A percentile compares a stretch with the other conserved stretches of the same genome.
Conservation (phyloP, 345 rosid species). For the Cardamine resedifolia region DNA sequence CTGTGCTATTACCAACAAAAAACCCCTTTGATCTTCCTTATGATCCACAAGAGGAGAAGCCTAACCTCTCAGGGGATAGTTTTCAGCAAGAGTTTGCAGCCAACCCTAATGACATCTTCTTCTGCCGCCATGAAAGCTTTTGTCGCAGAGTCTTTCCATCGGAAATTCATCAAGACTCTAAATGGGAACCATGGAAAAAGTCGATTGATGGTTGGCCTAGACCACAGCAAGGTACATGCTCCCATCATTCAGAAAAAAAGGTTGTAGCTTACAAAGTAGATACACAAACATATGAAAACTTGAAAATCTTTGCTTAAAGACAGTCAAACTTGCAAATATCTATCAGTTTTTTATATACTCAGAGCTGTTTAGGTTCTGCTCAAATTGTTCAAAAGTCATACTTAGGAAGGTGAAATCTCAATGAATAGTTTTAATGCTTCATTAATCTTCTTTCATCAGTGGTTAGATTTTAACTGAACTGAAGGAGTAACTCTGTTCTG, state of each 20-base stretch:
- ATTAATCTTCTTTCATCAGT: too few relatives aligned
- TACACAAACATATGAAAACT: neutral
- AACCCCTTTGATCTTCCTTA: constrained; percentile 83
- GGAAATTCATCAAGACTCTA: constrained; percentile 32
- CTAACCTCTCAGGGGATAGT: constrained; percentile 59
- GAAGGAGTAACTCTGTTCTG: too few relatives aligned
- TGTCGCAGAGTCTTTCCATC: constrained; percentile 28
- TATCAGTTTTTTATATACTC: too few relatives aligned
- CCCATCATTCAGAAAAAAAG: neutral
- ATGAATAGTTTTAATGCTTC: neutral
- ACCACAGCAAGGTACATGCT: constrained; percentile 20
- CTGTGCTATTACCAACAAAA: constrained; percentile 50
- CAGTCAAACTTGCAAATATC: neutral
- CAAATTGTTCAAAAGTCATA: neutral
- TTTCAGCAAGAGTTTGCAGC: constrained; percentile 60
- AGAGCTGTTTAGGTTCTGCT: neutral
- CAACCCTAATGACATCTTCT: constrained; percentile 48
- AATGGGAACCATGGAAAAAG: constrained; percentile 18
- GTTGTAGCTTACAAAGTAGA: neutral
- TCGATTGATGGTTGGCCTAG: neutral
- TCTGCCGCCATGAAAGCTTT: constrained; percentile 76
- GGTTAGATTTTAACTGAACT: too few relatives aligned
- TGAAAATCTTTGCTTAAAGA: neutral
- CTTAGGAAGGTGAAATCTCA: neutral
- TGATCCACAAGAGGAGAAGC: constrained; percentile 75